A percentile compares a stretch with the other conserved stretches of the same genome.
Conservation (phyloP, 108 stramenopile genomes). For the Conticribra weissflogii region DNA sequence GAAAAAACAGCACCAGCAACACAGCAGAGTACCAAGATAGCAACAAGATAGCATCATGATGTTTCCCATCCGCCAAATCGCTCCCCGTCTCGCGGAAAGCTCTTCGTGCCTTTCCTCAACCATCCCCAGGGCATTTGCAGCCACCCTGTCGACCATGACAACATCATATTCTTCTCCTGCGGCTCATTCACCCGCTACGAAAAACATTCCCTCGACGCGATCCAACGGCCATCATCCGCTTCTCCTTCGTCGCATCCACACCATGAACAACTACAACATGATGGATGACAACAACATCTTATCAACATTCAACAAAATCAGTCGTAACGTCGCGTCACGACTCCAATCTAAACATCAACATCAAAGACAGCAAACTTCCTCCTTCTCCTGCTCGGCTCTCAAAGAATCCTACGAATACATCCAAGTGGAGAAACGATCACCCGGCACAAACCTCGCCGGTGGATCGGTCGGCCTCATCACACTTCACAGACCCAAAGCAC, state of each 20-base stretch:
- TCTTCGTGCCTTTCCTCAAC: background rate
- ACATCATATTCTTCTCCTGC: background rate
- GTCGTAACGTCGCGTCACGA: slow-evolving; percentile 1
- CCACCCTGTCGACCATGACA: background rate
- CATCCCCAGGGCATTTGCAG: background rate
- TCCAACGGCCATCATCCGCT: background rate
- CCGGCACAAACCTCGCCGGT: slow-evolving; percentile 29
- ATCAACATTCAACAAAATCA: too few relatives aligned
- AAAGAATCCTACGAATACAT: slow-evolving; percentile 67
- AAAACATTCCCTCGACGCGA: background rate
- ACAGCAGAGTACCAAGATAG: background rate
- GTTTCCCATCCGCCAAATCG: background rate
- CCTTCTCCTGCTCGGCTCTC: slow-evolving; percentile 14
- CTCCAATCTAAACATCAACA: too few relatives aligned
- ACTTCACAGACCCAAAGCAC: slow-evolving; percentile 95
- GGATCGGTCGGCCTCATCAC: slow-evolving; percentile 88
- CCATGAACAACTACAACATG: background rate
- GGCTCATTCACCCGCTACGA: background rate
- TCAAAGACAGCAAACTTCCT: too few relatives aligned
- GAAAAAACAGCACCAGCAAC: too few relatives aligned
- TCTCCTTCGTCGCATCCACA: background rate
- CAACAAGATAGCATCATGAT: background rate
- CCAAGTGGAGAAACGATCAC: slow-evolving; percentile 54
- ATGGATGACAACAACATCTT: too few relatives aligned
- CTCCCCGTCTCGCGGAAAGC: background rate